Percentiles rank a stretch among this genome's conserved stretches.
Evolutionary conservation across 768 basidiomycete genomes (phyloP).

Genomic region (Podaxis pistillaris): DNA sequence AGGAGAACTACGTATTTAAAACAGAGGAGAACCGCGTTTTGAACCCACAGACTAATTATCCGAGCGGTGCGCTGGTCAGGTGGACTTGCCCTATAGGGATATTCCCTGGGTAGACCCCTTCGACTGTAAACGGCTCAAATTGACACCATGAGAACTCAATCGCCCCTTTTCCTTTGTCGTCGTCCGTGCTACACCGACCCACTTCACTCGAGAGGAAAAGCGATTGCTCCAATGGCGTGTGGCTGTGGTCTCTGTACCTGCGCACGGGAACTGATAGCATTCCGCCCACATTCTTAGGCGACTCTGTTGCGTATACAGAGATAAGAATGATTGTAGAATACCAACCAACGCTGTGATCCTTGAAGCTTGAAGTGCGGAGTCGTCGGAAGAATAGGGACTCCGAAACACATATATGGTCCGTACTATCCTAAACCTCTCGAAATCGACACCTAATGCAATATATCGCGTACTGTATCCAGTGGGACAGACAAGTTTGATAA

Average conservation of each 20-base stretch:
- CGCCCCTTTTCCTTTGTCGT: not conserved
- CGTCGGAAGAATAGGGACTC: not conserved
- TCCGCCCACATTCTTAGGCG: not conserved
- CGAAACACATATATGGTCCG: not conserved
- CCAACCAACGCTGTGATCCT: not conserved
- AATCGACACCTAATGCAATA: not conserved
- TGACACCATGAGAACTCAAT: not conserved
- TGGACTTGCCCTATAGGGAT: not conserved
- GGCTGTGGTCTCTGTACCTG: not conserved
- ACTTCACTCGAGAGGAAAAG: not conserved
- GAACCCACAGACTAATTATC: not conserved
- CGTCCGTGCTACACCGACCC: not conserved
- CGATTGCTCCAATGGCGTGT: not conserved
- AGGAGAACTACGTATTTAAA: not conserved
- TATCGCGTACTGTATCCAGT: not conserved
- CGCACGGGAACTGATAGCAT: not conserved
- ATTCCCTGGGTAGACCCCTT: not conserved
- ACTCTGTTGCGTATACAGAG: not conserved
- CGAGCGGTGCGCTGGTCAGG: not conserved
- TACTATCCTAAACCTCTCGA: not conserved
- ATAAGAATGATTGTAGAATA: not conserved
- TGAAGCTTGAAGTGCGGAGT: not conserved
- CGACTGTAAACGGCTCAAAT: not conserved
- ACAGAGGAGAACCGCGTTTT: not conserved
- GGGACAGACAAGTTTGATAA: not conserved